Evolutionary conservation across 768 basidiomycete species (phyloP).

Genomic region (Lactarius pseudohatsudake): DNA sequence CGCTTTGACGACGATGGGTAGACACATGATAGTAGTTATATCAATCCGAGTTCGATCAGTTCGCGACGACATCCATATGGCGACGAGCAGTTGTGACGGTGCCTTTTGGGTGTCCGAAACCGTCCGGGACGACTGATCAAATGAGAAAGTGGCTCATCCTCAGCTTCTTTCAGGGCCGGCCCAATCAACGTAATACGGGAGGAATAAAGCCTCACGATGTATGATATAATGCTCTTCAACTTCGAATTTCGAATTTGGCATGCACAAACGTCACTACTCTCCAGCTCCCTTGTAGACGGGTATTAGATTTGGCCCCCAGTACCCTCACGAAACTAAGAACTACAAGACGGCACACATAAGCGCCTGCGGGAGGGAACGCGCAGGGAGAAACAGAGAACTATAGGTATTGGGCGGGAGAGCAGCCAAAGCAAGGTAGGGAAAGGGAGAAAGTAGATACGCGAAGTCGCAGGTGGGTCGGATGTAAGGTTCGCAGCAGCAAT

Average conservation of each 20-base stretch:
- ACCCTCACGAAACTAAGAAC: constrained; percentile 37
- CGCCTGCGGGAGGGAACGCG: constrained; percentile 16
- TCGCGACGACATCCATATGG: neutral
- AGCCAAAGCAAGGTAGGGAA: constrained; percentile 30
- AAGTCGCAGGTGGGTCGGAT: constrained; percentile 22
- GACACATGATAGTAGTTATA: neutral
- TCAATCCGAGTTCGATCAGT: neutral
- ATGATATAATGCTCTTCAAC: neutral
- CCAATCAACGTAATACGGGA: neutral
- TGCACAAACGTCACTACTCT: constrained; percentile 6
- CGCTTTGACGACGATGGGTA: too few relatives aligned
- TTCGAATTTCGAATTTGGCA: constrained; percentile 1
- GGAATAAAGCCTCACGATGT: neutral
- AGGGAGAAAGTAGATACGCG: constrained; percentile 25
- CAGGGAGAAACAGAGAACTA: constrained; percentile 28
- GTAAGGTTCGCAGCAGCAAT: constrained; percentile 25
- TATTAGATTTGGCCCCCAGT: constrained; percentile 39
- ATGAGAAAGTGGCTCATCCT: neutral
- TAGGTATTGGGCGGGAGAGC: constrained; percentile 30
- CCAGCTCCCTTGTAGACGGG: constrained; percentile 34
- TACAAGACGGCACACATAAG: constrained; percentile 35
- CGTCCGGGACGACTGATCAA: neutral
- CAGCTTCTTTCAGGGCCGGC: neutral
- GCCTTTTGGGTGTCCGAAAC: neutral
- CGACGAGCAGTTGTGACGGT: neutral